Evolutionary conservation across 306 rosid species (phyloP).

Genomic region (Vigna reflexopilosa): DNA sequence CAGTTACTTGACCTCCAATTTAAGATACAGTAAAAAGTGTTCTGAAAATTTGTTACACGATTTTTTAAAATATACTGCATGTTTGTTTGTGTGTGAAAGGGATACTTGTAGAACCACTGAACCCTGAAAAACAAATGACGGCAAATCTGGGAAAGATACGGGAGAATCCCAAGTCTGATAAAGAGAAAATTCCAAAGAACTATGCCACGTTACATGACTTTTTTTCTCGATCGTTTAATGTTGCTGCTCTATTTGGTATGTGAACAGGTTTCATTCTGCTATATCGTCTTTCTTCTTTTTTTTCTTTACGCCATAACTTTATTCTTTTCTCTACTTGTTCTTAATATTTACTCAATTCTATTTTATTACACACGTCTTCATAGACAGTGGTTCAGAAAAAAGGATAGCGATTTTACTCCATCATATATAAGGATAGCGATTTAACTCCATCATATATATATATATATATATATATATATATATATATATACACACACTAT

Average conservation of each 20-base stretch:
- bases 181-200: slow-evolving; percentile 26
- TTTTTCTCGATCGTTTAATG: not conserved
- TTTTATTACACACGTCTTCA: too few relatives aligned
- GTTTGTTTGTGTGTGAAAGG: slow-evolving; percentile 4
- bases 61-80: not conserved
- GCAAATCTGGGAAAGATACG: slow-evolving; percentile 23
- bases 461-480: too few relatives aligned
- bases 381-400: too few relatives aligned
- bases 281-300: not conserved
- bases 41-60: too few relatives aligned
- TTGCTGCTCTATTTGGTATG: slow-evolving; percentile 24
- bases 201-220: slow-evolving; percentile 25
- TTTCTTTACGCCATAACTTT: too few relatives aligned
- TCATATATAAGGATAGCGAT: too few relatives aligned
- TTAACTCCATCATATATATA: too few relatives aligned
- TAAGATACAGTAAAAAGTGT: not conserved
- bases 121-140: slow-evolving; percentile 17
- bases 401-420: too few relatives aligned
- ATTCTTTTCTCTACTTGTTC: too few relatives aligned
- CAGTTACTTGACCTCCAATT: too few relatives aligned
- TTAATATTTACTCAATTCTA: too few relatives aligned
- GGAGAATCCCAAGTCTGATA: not conserved
- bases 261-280: not conserved
- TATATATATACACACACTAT: too few relatives aligned
- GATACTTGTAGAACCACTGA: slow-evolving; percentile 36